Evolutionary conservation across 2,329 filamentous ascomycete species (phyloP).

Genomic region (Scopulariopsis brevicaulis): DNA sequence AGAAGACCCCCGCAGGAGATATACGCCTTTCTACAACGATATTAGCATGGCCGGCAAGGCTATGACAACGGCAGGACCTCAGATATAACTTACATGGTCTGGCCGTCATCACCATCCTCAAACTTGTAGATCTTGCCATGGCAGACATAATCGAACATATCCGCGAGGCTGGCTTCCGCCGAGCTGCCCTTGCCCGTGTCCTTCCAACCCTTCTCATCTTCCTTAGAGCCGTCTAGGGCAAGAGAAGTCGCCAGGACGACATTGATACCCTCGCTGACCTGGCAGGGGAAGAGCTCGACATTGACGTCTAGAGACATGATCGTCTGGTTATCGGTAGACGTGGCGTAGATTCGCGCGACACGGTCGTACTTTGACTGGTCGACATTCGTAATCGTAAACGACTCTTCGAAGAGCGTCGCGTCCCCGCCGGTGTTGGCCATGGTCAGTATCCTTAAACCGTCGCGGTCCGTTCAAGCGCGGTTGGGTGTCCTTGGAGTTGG

Average conservation of each 20-base stretch:
- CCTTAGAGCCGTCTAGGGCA: conserved; percentile 73
- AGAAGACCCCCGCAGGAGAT: conserved; percentile 88
- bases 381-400: conserved; percentile 69
- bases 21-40: conserved; percentile 65
- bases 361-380: conserved; percentile 91
- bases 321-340: conserved; percentile 62
- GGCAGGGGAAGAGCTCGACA: conserved; percentile 75
- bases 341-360: conserved; percentile 74
- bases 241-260: conserved; percentile 78
- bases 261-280: conserved; percentile 62
- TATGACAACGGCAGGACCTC: neutral
- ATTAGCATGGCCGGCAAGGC: neutral
- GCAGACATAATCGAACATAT: conserved; percentile 81
- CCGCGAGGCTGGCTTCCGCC: conserved; percentile 53
- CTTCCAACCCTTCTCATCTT: conserved; percentile 71
- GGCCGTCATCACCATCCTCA: conserved; percentile 66
- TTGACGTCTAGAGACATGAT: conserved; percentile 86
- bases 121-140: conserved; percentile 84
- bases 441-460: conserved; percentile 5
- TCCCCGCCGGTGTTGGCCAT: conserved; percentile 58
- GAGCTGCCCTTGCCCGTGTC: conserved; percentile 47
- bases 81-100: conserved; percentile 60
- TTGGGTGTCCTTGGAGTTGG: neutral
- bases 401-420: conserved; percentile 87
- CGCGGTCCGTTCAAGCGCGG: neutral